Percentiles rank a stretch among this genome's conserved stretches.
Evolutionary conservation across 2,329 filamentous ascomycete species (phyloP).

Genomic region (Alternaria consortialis): DNA sequence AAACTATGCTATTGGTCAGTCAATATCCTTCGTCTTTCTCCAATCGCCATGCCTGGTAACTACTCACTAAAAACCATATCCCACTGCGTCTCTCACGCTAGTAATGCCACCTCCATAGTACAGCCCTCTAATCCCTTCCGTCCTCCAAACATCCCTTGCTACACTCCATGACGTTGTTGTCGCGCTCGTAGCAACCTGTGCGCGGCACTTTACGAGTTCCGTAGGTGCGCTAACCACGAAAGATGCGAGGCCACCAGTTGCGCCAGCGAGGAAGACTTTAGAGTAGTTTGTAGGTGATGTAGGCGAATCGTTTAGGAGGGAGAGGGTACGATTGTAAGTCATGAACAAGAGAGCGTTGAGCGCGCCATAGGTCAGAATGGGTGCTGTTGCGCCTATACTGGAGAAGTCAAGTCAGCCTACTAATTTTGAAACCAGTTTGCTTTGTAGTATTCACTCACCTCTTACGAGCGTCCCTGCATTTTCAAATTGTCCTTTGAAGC

Average conservation of each 20-base stretch:
- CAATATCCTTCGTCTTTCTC: neutral
- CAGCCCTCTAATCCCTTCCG: slow-evolving; percentile 71
- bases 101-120: slow-evolving; percentile 86
- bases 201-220: slow-evolving; percentile 88
- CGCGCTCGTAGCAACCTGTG: slow-evolving; percentile 68
- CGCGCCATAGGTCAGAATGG: slow-evolving; percentile 87
- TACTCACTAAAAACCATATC: slow-evolving; percentile 90
- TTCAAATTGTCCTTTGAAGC: slow-evolving; percentile 47
- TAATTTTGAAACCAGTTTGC: neutral
- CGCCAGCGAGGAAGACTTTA: slow-evolving; percentile 81
- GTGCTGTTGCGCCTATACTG: slow-evolving; percentile 76
- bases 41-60: neutral
- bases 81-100: slow-evolving; percentile 82
- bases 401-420: slow-evolving; percentile 14
- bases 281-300: slow-evolving; percentile 58
- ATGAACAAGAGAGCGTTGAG: slow-evolving; percentile 91
- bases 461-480: slow-evolving; percentile 48
- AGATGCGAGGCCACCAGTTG: slow-evolving; percentile 81
- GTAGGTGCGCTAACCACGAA: slow-evolving; percentile 89
- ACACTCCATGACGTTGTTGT: slow-evolving; percentile 67
- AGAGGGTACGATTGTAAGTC: slow-evolving; percentile 86
- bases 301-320: slow-evolving; percentile 59
- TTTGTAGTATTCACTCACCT: slow-evolving; percentile 33
- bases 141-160: slow-evolving; percentile 66
- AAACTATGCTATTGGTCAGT: slow-evolving; percentile 64